Percentiles rank a stretch among this genome's conserved stretches.
phyloP scores from a whole-genome alignment of 176 grass and related monocot genomes.

The Oryza longistaminata region DNA sequence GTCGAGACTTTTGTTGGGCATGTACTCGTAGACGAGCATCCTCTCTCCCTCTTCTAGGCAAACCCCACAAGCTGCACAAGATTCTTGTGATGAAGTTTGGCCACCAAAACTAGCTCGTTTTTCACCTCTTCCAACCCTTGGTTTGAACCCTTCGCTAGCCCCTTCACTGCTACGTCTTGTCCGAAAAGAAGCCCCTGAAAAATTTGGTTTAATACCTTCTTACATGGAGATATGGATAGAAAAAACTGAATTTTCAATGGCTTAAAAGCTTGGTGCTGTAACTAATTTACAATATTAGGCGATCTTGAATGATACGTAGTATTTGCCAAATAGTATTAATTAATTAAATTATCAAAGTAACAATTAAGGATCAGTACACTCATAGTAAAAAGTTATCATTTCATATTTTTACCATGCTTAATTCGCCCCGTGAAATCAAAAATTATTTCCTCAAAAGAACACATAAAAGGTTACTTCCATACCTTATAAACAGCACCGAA shows the following conservation, averaged over 20 bases:
- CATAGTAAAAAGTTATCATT: too few species aligned
- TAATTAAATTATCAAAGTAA: too few species aligned
- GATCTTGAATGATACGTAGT: too few species aligned
- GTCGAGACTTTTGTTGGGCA: background rate
- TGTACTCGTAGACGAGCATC: background rate
- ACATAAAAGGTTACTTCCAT: too few species aligned
- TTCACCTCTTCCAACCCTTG: background rate
- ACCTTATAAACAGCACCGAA: slow-evolving; percentile 21
- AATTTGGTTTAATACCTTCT: too few species aligned
- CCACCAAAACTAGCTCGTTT: background rate
- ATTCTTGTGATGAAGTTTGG: background rate
- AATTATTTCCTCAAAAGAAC: too few species aligned
- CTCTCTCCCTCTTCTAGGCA: background rate
- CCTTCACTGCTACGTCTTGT: background rate
- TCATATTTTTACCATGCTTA: too few species aligned
- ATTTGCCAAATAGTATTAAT: too few species aligned
- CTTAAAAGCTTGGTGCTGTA: background rate
- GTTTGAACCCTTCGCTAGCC: background rate
- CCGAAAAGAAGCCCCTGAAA: background rate
- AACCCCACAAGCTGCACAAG: background rate
- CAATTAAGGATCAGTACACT: too few species aligned
- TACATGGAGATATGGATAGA: background rate
- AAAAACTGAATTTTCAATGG: background rate
- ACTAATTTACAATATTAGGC: background rate
- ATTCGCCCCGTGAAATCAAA: too few species aligned